A percentile compares a stretch with the other conserved stretches of the same genome.
Conservation (phyloP, 1,284 basidiomycete species). For the Ganoderma sinense region DNA sequence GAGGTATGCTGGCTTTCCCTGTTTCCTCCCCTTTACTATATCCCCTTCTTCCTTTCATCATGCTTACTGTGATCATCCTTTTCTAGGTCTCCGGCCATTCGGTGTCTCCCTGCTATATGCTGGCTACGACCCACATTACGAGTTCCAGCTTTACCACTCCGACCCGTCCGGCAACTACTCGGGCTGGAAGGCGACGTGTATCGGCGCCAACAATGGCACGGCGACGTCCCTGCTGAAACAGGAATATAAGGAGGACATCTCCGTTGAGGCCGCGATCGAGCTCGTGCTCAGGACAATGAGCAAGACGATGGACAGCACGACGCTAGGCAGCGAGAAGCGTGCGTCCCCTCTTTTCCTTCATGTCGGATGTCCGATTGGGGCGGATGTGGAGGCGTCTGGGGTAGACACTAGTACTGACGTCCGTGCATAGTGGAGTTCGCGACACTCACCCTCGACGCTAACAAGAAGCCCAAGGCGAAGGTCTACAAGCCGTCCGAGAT, state of each 20-base stretch:
- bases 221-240: slow-evolving; percentile 96
- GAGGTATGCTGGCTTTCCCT: slow-evolving; percentile 63
- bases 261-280: slow-evolving; percentile 90
- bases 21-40: not conserved
- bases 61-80: not conserved
- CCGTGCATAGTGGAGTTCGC: slow-evolving; percentile 89
- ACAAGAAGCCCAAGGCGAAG: slow-evolving; percentile 88
- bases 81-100: slow-evolving; percentile 91
- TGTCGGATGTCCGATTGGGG: not conserved
- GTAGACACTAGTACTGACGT: not conserved
- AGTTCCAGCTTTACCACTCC: slow-evolving; percentile 98
- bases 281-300: slow-evolving; percentile 95
- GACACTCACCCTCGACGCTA: slow-evolving; percentile 87
- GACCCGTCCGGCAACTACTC: slow-evolving; percentile 99
- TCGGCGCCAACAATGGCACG: slow-evolving; percentile 96
- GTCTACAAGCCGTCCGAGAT: slow-evolving; percentile 94
- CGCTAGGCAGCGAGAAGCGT: slow-evolving; percentile 95
- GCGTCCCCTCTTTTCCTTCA: slow-evolving; percentile 43
- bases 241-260: slow-evolving; percentile 97
- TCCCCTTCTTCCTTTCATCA: not conserved
- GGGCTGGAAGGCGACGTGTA: slow-evolving; percentile 99
- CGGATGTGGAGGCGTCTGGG: not conserved
- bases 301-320: slow-evolving; percentile 99
- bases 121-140: slow-evolving; percentile 95
- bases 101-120: slow-evolving; percentile 97